Base-by-base conservation (phyloP, 1,284 basidiomycete genomes). In the Entoloma clypeatum region DNA sequence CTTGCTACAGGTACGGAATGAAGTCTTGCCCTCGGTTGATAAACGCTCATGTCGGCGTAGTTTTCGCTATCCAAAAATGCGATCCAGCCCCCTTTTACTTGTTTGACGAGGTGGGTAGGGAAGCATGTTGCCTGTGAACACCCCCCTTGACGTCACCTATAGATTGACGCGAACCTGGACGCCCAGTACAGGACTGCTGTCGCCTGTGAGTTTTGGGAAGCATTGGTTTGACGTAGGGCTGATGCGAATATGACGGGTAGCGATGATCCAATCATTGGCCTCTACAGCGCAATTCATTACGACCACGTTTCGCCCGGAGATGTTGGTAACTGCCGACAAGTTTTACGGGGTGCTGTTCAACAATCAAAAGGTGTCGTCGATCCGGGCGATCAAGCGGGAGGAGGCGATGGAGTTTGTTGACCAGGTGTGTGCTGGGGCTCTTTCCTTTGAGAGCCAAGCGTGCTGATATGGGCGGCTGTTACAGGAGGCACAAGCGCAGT, bases 281-380 rank as follows among this genome's bases (percentile, higher is more conserved):
- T 70, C 79, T 4, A 84, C 80, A 2, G 95, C 91, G 0, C 96
- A 99, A 63, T 99, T 99, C 65, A 96, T 99, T 62, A 95, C 92
- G 19, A 99, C 96, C 2, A 99, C 96, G 2, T 99, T 99, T 79
- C 76, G 95, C 44, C 89, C 93, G 0, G 96, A 99, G 67, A 92
- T 99, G 88, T 75, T 98, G 45, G 86, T 89, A 7, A 86, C 89
- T 2, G 93, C 94, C 0, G 92, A 96, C 63, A 92, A 94, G 59
- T 96, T 94, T 61, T 98, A 97, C 52, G 96, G 96, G n/a, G 96
- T 99, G n/a, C 71, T 96, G 48, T 99, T 98, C 69, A 92, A 95
- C 63, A 90, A 87, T 53, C 88, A 94, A 58, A 99, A 99, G 65
- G 77, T 99, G 48, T 91, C 87, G 45, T 88, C 86, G 3, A 91